Conservation (phyloP, 2,329 filamentous ascomycete species). For the Fusarium burgessii region DNA sequence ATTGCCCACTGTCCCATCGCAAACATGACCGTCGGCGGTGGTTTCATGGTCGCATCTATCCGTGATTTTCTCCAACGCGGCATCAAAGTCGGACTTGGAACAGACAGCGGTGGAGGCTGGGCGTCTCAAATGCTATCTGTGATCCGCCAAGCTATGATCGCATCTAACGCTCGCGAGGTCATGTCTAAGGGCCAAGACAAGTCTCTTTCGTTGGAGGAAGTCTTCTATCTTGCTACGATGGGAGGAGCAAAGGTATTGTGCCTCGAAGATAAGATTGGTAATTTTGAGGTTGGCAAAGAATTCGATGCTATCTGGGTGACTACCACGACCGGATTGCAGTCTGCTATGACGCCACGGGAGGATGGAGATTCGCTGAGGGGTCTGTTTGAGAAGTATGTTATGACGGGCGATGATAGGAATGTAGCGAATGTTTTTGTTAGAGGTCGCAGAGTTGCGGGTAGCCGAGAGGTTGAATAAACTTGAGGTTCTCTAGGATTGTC, state of each 20-base stretch:
- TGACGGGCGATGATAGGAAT: conserved; percentile 24
- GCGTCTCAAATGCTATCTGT: conserved; percentile 20
- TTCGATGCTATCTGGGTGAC: conserved; percentile 14
- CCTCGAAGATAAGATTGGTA: neutral
- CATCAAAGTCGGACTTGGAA: conserved; percentile 16
- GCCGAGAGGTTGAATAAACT: neutral
- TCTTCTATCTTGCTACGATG: conserved; percentile 10
- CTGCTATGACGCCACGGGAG: conserved; percentile 12
- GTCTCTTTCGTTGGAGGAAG: conserved; percentile 18
- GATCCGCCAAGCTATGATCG: conserved; percentile 23
- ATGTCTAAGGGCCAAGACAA: conserved; percentile 3
- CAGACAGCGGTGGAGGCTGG: conserved; percentile 19
- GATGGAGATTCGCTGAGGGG: neutral
- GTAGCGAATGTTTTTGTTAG: conserved; percentile 10
- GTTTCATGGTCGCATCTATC: conserved; percentile 20
- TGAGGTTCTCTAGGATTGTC: fast-evolving
- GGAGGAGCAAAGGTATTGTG: conserved; percentile 10
- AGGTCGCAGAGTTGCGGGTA: neutral
- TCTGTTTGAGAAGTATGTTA: conserved; percentile 21
- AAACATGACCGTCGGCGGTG: conserved; percentile 19
- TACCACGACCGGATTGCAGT: conserved; percentile 3
- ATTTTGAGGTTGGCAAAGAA: conserved; percentile 16
- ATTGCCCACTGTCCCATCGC: conserved; percentile 20
- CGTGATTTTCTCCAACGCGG: conserved; percentile 9
- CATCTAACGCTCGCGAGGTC: conserved; percentile 7